Conservation (phyloP, 2,329 filamentous ascomycete species). For the Leptographium radiaticola region DNA sequence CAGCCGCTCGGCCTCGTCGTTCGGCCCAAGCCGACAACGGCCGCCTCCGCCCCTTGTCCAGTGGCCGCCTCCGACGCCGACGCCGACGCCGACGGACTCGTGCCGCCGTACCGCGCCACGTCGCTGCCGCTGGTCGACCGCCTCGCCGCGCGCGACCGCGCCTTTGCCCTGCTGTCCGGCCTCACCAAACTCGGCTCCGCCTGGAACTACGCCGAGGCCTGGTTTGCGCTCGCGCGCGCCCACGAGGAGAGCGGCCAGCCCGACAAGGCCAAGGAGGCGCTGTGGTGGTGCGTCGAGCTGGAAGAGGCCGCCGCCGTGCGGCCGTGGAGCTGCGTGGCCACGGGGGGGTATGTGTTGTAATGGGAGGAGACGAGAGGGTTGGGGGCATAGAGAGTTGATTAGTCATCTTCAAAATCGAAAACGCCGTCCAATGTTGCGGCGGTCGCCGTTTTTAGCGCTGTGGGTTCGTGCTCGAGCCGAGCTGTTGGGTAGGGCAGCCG, state of each 20-base stretch:
- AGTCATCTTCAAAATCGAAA: too few relatives aligned
- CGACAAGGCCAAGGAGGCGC: slow-evolving; percentile 78
- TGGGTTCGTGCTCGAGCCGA: too few relatives aligned
- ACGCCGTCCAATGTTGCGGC: too few relatives aligned
- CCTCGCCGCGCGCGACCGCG: slow-evolving; percentile 80
- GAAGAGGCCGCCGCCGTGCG: slow-evolving; percentile 75
- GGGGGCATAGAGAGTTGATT: background rate
- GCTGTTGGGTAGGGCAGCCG: too few relatives aligned
- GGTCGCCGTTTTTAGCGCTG: too few relatives aligned
- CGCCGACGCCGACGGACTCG: slow-evolving; percentile 9
- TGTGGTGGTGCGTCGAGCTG: slow-evolving; percentile 96
- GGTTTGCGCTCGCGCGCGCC: slow-evolving; percentile 76
- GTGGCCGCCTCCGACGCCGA: too few relatives aligned
- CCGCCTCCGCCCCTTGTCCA: too few relatives aligned
- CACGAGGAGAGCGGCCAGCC: slow-evolving; percentile 78
- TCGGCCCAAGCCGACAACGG: too few relatives aligned
- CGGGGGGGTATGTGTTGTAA: slow-evolving; percentile 52
- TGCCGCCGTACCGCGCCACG: slow-evolving; percentile 40
- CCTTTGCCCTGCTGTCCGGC: slow-evolving; percentile 67
- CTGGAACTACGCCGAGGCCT: slow-evolving; percentile 89
- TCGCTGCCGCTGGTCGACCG: slow-evolving; percentile 64
- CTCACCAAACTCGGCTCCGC: slow-evolving; percentile 75
- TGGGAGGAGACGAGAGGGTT: background rate
- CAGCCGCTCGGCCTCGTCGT: slow-evolving; percentile 33
- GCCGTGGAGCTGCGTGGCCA: slow-evolving; percentile 59